A percentile compares a stretch with the other conserved stretches of the same genome.
Evolutionary conservation across 2,329 filamentous ascomycete genomes (phyloP).

Genomic region (Penicillium sp.): DNA sequence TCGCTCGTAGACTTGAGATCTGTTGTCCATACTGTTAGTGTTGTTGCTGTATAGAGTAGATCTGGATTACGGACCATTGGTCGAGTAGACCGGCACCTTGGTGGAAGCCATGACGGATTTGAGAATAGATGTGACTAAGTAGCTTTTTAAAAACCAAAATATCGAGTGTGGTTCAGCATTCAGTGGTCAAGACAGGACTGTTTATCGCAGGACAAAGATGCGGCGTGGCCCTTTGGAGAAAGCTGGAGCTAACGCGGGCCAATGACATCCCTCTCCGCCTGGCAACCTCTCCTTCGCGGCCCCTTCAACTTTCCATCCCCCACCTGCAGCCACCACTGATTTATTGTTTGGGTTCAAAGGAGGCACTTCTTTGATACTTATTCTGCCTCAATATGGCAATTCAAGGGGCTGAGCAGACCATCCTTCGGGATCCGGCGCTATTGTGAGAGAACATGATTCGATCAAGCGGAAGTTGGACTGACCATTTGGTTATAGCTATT

Average conservation of each 20-base stretch:
- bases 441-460: constrained; percentile 64
- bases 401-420: constrained; percentile 82
- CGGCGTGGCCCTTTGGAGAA: constrained; percentile 39
- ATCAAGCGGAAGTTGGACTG: constrained; percentile 14
- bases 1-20: constrained; percentile 97
- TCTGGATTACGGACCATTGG: constrained; percentile 39
- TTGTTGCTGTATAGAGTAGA: constrained; percentile 11
- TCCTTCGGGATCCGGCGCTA: constrained; percentile 95
- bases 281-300: constrained; percentile 19
- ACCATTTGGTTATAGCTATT: constrained; percentile 66
- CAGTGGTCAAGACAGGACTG: background rate
- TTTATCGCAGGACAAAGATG: constrained; percentile 29
- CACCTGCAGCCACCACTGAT: constrained; percentile 11
- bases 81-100: constrained; percentile 49
- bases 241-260: constrained; percentile 27
- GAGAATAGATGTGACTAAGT: background rate
- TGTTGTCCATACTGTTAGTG: constrained; percentile 41
- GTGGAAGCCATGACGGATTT: constrained; percentile 25
- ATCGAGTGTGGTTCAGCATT: background rate
- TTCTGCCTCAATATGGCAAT: constrained; percentile 64
- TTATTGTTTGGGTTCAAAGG: background rate
- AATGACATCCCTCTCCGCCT: constrained; percentile 23
- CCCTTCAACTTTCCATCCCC: constrained; percentile 15
- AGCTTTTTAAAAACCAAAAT: background rate
- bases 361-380: constrained; percentile 1